A percentile compares a stretch with the other conserved stretches of the same genome.
Evolutionary conservation across 2,329 filamentous ascomycete species (phyloP).

Genomic region (Metarhizium humberi): DNA sequence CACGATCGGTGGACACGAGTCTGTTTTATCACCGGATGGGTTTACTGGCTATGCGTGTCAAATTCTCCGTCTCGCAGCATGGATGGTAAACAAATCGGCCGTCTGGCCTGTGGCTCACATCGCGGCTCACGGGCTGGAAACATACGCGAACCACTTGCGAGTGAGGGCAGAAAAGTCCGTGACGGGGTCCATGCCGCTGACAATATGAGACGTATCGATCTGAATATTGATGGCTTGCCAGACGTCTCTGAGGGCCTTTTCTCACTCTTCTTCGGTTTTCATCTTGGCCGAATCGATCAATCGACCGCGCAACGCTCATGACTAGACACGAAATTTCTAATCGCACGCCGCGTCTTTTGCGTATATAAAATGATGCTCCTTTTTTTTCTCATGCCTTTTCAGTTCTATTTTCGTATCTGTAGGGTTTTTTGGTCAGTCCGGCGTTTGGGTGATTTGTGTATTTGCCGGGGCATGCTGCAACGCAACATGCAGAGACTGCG

Average conservation of each 20-base stretch:
- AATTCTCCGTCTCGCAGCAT: conserved; percentile 73
- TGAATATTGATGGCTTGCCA: not conserved
- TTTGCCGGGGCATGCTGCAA: not conserved
- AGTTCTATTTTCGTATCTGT: not conserved
- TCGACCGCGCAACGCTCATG: not conserved
- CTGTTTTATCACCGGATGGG: conserved; percentile 44
- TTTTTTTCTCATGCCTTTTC: not conserved
- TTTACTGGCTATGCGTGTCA: conserved; percentile 75
- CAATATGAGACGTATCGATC: not conserved
- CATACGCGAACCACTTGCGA: conserved; percentile 43
- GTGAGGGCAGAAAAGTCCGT: conserved; percentile 44
- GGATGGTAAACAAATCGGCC: conserved; percentile 78
- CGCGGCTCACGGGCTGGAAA: conserved; percentile 46
- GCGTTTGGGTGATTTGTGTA: not conserved
- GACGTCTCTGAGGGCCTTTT: not conserved
- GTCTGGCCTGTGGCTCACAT: conserved; percentile 70
- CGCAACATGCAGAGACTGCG: not conserved
- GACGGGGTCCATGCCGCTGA: conserved; percentile 26
- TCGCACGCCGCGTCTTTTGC: not conserved
- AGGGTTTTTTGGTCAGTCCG: not conserved
- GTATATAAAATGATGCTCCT: not conserved
- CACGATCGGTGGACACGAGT: conserved; percentile 42
- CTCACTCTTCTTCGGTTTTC: not conserved
- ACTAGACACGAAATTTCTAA: not conserved
- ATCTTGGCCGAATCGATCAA: not conserved